A percentile compares a stretch with the other conserved stretches of the same genome.
Conservation (phyloP, 2,329 filamentous ascomycete genomes). For the Aspergillus sp. region DNA sequence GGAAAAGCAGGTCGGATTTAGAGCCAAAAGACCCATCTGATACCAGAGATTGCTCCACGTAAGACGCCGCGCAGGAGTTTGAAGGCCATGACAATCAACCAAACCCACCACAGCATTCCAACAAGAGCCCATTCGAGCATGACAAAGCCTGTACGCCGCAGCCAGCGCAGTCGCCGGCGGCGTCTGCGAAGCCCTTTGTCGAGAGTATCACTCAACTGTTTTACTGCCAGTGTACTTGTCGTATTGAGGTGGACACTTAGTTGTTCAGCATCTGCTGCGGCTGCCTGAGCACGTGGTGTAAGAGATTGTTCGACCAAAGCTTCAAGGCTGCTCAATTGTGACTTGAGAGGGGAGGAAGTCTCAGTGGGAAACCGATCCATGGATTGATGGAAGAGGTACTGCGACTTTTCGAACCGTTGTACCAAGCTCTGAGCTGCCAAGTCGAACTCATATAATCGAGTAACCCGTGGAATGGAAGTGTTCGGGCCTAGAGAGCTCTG, state of each 20-base stretch:
- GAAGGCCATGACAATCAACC: constrained; percentile 78
- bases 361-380: constrained; percentile 44
- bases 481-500: constrained; percentile 22
- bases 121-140: constrained; percentile 83
- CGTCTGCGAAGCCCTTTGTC: constrained; percentile 65
- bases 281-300: constrained; percentile 58
- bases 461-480: constrained; percentile 35
- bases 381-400: constrained; percentile 38
- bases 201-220: constrained; percentile 73
- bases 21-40: constrained; percentile 83
- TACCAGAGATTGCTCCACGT: constrained; percentile 53
- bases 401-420: constrained; percentile 41
- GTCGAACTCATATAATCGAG: constrained; percentile 49
- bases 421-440: constrained; percentile 51
- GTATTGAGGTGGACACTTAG: constrained; percentile 71
- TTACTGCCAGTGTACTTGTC: constrained; percentile 72
- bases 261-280: constrained; percentile 74
- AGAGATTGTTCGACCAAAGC: constrained; percentile 46
- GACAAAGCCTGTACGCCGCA: constrained; percentile 72
- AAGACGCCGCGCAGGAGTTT: constrained; percentile 61
- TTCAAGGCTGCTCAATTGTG: constrained; percentile 40
- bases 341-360: constrained; percentile 41
- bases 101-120: constrained; percentile 89
- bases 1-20: constrained; percentile 28
- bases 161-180: constrained; percentile 68